phyloP scores from a whole-genome alignment of 106 monocot genomes.

The Phalaenopsis equestris region DNA sequence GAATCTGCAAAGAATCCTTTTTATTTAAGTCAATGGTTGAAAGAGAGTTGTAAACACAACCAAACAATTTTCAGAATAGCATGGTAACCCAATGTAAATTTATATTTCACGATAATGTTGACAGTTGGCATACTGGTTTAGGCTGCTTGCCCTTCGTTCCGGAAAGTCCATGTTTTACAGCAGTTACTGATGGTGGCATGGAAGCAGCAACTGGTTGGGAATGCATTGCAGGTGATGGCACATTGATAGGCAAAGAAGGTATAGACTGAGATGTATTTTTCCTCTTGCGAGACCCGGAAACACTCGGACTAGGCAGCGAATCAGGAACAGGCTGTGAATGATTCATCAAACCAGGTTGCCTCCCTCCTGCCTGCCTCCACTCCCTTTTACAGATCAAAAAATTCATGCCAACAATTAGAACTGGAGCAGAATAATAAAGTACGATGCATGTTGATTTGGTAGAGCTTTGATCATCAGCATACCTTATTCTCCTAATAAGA shows the following conservation, averaged over 20 bases:
- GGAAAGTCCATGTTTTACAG: slow-evolving; percentile 48
- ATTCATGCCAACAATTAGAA: slow-evolving; percentile 5
- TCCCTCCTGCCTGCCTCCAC: slow-evolving; percentile 50
- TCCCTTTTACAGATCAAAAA: slow-evolving; percentile 29
- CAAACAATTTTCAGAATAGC: background rate
- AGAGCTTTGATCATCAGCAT: background rate
- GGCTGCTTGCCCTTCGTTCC: slow-evolving; percentile 68
- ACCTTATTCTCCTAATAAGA: slow-evolving; percentile 63
- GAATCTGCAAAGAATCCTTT: slow-evolving; percentile 7
- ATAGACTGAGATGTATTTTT: slow-evolving; percentile 32
- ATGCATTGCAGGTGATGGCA: slow-evolving; percentile 40
- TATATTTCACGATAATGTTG: slow-evolving; percentile 10
- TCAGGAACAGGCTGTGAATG: slow-evolving; percentile 41
- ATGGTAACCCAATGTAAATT: background rate
- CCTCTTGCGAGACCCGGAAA: slow-evolving; percentile 55
- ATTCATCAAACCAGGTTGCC: slow-evolving; percentile 32
- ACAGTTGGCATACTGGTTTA: slow-evolving; percentile 55
- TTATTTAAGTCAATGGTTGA: background rate
- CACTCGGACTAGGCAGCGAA: slow-evolving; percentile 38
- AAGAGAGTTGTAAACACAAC: background rate
- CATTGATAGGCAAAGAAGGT: slow-evolving; percentile 29
- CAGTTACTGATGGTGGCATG: slow-evolving; percentile 50
- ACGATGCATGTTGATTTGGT: background rate
- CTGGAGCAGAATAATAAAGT: background rate
- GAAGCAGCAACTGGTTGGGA: slow-evolving; percentile 36